phyloP scores from a whole-genome alignment of 768 basidiomycete species.

The Boletus fagicola region DNA sequence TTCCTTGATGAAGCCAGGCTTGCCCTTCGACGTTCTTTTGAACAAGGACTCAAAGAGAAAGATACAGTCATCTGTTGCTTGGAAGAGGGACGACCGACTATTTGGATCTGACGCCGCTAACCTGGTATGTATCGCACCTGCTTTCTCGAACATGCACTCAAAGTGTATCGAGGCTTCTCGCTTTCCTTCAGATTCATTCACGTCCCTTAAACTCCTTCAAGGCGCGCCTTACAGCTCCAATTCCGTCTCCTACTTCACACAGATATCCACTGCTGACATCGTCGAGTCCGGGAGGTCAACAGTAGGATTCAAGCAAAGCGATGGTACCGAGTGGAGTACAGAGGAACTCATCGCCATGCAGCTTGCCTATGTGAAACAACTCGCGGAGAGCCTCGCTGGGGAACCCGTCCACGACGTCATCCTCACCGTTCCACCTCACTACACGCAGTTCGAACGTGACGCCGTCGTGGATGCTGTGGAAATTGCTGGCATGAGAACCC shows the following conservation, averaged over 20 bases:
- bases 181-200: constrained; percentile 86
- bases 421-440: constrained; percentile 88
- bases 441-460: constrained; percentile 86
- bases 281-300: constrained; percentile 58
- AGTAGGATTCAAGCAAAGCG: constrained; percentile 55
- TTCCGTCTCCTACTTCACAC: constrained; percentile 54
- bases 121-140: constrained; percentile 54
- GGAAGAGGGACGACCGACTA: constrained; percentile 87
- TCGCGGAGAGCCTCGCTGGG: constrained; percentile 73
- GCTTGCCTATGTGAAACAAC: constrained; percentile 81
- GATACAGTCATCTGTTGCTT: constrained; percentile 84
- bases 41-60: constrained; percentile 98
- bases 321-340: constrained; percentile 69
- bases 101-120: constrained; percentile 90
- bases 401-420: constrained; percentile 84
- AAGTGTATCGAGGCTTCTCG: constrained; percentile 68
- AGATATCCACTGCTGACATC: constrained; percentile 53
- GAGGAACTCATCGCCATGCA: constrained; percentile 97
- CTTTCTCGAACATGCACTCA: background rate
- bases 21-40: constrained; percentile 93
- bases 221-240: constrained; percentile 64
- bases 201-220: constrained; percentile 80
- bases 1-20: constrained; percentile 89
- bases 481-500: constrained; percentile 78
- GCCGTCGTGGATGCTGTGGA: constrained; percentile 91